Evolutionary conservation across 345 rosid species (phyloP).

Genomic region (Limnanthes douglasii): DNA sequence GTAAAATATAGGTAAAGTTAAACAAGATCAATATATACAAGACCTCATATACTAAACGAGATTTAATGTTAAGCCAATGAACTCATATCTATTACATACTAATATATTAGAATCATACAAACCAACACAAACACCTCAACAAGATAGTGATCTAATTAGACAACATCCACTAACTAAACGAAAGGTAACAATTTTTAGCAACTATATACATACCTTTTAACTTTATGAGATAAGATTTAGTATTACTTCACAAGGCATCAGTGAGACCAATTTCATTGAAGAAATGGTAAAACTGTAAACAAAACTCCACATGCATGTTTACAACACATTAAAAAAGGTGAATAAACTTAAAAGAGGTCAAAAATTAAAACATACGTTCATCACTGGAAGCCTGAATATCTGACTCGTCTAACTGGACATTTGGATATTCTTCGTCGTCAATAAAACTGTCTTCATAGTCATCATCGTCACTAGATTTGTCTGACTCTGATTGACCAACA

Average conservation of each 20-base stretch:
- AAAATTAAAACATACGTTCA: slow-evolving; percentile 16
- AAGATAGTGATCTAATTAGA: background rate
- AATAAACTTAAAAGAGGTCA: background rate
- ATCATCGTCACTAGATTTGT: slow-evolving; percentile 36
- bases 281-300: slow-evolving; percentile 1
- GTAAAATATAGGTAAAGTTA: background rate
- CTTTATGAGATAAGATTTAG: background rate
- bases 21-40: background rate
- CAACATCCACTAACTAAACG: too few species aligned
- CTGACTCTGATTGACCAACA: slow-evolving; percentile 39
- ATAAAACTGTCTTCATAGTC: slow-evolving; percentile 63
- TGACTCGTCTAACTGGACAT: slow-evolving; percentile 4
- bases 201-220: slow-evolving; percentile 1
- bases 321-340: background rate
- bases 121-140: background rate
- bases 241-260: background rate
- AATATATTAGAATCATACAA: background rate
- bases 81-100: background rate
- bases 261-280: background rate
- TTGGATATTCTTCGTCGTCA: slow-evolving; percentile 46
- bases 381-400: slow-evolving; percentile 19
- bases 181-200: background rate
- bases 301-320: background rate
- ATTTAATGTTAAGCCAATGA: background rate
- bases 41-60: background rate